Evolutionary conservation across 1,139 yeast genomes (phyloP).

Genomic region (Hyphopichia khmerensis): DNA sequence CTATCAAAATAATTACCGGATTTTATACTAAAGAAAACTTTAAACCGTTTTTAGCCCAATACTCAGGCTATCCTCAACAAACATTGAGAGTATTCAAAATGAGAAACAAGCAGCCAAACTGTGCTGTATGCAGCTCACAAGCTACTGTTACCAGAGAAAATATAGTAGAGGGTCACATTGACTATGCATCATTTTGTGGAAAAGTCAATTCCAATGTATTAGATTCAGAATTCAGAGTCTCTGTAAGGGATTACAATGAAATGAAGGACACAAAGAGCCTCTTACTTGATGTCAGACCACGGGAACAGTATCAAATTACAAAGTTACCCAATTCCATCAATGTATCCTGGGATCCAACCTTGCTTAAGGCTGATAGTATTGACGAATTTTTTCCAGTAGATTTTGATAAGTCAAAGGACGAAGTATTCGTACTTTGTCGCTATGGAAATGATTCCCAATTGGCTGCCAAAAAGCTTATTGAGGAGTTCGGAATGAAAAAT

Average conservation of each 20-base stretch:
- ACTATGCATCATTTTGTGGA: slow-evolving; percentile 80
- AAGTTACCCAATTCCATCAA: slow-evolving; percentile 60
- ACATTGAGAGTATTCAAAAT: slow-evolving; percentile 72
- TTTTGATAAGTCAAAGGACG: slow-evolving; percentile 18
- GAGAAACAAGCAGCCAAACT: slow-evolving; percentile 63
- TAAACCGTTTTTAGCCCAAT: slow-evolving; percentile 67
- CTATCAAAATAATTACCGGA: slow-evolving; percentile 70
- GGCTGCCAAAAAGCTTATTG: slow-evolving; percentile 60
- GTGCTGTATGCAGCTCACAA: slow-evolving; percentile 65
- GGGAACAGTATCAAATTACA: slow-evolving; percentile 70
- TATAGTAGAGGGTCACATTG: slow-evolving; percentile 48
- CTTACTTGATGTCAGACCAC: slow-evolving; percentile 79
- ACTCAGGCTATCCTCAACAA: slow-evolving; percentile 74
- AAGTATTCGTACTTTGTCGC: slow-evolving; percentile 64
- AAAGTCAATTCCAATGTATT: slow-evolving; percentile 48
- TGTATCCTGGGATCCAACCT: slow-evolving; percentile 56
- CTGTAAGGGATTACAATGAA: slow-evolving; percentile 40
- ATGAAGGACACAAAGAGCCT: slow-evolving; percentile 13
- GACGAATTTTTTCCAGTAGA: slow-evolving; percentile 22
- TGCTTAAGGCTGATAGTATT: slow-evolving; percentile 31
- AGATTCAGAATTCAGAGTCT: slow-evolving; percentile 40
- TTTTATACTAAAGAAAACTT: slow-evolving; percentile 52
- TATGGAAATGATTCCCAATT: slow-evolving; percentile 90
- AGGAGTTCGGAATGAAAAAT: slow-evolving; percentile 44
- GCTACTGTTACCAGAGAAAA: slow-evolving; percentile 44